Conservation (phyloP, 2,329 filamentous ascomycete species). For the Xenoacremonium recifei region DNA sequence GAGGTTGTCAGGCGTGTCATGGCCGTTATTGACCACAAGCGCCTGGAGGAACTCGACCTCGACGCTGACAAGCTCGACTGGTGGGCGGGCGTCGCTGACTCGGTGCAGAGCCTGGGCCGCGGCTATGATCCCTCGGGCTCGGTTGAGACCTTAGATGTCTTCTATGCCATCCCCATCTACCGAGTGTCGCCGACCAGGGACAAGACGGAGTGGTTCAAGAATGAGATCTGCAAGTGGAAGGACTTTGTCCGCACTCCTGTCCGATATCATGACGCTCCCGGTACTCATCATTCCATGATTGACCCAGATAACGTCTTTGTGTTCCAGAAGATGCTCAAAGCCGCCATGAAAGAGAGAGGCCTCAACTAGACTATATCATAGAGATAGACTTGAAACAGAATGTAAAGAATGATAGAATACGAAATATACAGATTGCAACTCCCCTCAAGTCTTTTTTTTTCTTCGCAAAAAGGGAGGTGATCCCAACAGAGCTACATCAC, state of each 20-base stretch:
- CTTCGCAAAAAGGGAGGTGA: too few species aligned
- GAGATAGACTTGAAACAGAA: too few species aligned
- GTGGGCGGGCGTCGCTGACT: background rate
- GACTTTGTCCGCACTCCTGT: background rate
- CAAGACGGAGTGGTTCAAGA: background rate
- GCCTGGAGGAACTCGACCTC: background rate
- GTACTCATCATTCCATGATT: background rate
- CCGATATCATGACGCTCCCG: background rate
- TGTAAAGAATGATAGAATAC: too few species aligned
- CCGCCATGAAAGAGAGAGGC: background rate
- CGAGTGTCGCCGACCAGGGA: background rate
- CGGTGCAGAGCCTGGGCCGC: background rate
- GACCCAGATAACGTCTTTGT: background rate
- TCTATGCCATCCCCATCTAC: background rate
- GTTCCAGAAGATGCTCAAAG: background rate
- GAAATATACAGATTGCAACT: too few species aligned
- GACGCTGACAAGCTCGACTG: background rate
- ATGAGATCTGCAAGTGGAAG: background rate
- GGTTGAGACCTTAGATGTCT: background rate
- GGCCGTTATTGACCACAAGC: background rate
- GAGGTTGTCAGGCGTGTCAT: background rate
- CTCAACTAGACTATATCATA: too few species aligned
- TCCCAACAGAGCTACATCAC: too few species aligned
- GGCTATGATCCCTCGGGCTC: background rate
- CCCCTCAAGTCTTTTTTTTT: too few species aligned